Conservation (phyloP, 495 filamentous ascomycete genomes). For the Penicillium egyptiacum region DNA sequence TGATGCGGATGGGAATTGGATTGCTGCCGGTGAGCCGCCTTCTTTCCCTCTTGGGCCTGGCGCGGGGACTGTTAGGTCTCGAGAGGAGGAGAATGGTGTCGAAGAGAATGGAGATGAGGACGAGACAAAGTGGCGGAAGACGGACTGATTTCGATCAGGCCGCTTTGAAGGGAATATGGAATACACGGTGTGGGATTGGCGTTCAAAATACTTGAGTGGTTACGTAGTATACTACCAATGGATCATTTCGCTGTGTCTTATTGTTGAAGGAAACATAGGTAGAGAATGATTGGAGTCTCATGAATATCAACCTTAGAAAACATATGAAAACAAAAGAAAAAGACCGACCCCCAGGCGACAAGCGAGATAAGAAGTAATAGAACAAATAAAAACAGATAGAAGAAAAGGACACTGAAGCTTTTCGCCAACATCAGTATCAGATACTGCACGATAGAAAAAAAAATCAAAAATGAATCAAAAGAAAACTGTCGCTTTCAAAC, state of each 20-base stretch:
- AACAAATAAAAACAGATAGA: constrained; percentile 13
- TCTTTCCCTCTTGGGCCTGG: constrained; percentile 52
- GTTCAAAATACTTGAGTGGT: not conserved
- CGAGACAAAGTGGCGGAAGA: constrained; percentile 63
- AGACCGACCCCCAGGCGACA: not conserved
- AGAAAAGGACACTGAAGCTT: constrained; percentile 22
- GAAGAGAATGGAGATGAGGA: constrained; percentile 35
- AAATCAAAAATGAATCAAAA: not conserved
- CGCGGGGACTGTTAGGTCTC: constrained; percentile 55
- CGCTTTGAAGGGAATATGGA: not conserved
- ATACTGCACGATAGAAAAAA: constrained; percentile 9
- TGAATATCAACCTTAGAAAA: constrained; percentile 23
- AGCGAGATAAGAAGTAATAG: constrained; percentile 10
- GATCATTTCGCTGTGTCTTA: not conserved
- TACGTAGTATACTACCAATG: not conserved
- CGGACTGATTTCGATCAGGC: constrained; percentile 38
- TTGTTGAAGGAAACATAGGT: not conserved
- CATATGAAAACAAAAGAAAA: constrained; percentile 8
- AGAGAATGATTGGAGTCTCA: constrained; percentile 6
- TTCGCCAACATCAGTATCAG: constrained; percentile 16
- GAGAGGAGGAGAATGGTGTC: constrained; percentile 42
- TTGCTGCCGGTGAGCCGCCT: constrained; percentile 43
- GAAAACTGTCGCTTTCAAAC: constrained; percentile 7
- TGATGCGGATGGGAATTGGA: constrained; percentile 64
- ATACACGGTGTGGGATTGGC: not conserved